Percentiles rank a stretch among this genome's conserved stretches.
Evolutionary conservation across 129 eudicot species (phyloP).

Genomic region (Oenanthe sinensis): DNA sequence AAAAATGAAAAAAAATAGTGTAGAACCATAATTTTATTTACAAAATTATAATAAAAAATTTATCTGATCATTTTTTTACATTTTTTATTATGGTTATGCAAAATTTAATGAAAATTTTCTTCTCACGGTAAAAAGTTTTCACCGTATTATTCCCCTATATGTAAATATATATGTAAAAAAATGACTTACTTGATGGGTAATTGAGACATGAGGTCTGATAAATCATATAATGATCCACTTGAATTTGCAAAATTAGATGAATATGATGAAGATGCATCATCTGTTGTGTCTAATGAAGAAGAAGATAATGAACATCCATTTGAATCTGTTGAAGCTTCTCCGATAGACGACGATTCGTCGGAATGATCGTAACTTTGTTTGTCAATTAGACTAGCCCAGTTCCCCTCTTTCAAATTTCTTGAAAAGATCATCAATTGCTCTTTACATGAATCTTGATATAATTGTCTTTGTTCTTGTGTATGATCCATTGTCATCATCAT

Average conservation of each 20-base stretch:
- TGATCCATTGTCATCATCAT: slow-evolving; percentile 2
- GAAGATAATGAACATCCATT: background rate
- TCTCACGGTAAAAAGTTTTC: no score
- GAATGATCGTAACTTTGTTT: background rate
- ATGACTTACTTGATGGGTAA: slow-evolving; percentile 10
- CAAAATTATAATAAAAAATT: no score
- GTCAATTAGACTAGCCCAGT: background rate
- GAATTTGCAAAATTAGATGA: slow-evolving; percentile 1
- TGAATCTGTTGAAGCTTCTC: slow-evolving; percentile 6
- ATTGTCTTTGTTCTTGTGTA: background rate
- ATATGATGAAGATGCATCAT: slow-evolving; percentile 7
- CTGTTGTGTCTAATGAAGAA: slow-evolving; percentile 1
- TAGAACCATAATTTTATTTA: no score
- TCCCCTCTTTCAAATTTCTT: background rate
- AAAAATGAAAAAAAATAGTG: no score
- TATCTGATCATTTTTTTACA: no score
- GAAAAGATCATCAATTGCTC: background rate
- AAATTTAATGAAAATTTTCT: no score
- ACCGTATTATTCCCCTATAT: no score
- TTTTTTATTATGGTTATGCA: no score
- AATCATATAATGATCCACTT: slow-evolving; percentile 8
- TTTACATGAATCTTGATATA: background rate
- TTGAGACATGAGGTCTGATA: slow-evolving; percentile 10
- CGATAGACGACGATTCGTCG: background rate
- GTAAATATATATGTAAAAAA: background rate